phyloP scores from a whole-genome alignment of 305 asterid genomes.

The Monarda citriodora region DNA sequence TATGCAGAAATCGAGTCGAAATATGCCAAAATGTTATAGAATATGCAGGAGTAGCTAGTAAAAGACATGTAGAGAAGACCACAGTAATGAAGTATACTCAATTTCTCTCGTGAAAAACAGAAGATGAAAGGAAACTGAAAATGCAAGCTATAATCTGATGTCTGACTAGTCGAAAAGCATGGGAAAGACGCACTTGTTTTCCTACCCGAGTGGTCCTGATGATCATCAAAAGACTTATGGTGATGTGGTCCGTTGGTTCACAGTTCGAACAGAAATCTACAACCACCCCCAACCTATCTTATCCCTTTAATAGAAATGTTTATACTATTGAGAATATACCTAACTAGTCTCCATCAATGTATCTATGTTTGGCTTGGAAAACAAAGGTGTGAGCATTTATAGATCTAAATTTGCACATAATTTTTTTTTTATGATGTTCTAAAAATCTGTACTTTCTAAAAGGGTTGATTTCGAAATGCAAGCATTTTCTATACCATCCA shows the following conservation, averaged over 20 bases:
- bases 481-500: background rate
- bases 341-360: background rate
- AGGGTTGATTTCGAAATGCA: no score
- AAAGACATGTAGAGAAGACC: background rate
- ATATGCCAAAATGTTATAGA: background rate
- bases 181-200: background rate
- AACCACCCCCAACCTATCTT: constrained; percentile 8
- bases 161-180: background rate
- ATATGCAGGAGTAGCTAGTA: background rate
- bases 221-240: background rate
- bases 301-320: background rate
- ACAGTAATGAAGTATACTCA: background rate
- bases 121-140: background rate
- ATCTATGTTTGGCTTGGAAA: background rate
- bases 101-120: background rate
- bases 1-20: background rate
- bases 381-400: no score
- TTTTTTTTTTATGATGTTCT: no score
- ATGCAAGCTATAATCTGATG: background rate
- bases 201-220: constrained; percentile 14
- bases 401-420: background rate
- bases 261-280: background rate
- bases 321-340: background rate
- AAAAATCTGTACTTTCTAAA: no score
- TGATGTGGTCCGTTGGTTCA: constrained; percentile 1